These are phyloP conservation scores for Ganoderma boninense DNA, from an alignment of 1,284 basidiomycete genomes.

Conservation along the genomic window DNA sequence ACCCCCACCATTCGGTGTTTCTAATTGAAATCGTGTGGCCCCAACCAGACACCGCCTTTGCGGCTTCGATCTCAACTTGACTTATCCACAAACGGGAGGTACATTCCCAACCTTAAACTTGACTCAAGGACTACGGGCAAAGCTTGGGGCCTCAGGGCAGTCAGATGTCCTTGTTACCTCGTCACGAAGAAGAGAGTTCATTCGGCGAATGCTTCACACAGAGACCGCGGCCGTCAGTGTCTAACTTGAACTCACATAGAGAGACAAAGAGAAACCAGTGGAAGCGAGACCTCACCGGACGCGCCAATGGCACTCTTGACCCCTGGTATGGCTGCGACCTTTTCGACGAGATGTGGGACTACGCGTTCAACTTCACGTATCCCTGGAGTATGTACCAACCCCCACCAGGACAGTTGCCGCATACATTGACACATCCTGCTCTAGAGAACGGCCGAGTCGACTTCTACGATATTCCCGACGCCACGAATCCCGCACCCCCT, in stretches of 20 bases:
- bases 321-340: constrained; percentile 45
- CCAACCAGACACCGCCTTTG: constrained; percentile 40
- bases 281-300: constrained; percentile 37
- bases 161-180: neutral
- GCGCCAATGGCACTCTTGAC: constrained; percentile 41
- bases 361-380: constrained; percentile 50
- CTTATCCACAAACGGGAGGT: constrained; percentile 65
- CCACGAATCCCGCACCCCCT: constrained; percentile 50
- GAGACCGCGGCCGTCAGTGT: neutral
- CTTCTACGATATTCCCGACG: constrained; percentile 63
- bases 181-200: constrained; percentile 3
- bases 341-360: constrained; percentile 44
- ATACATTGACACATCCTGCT: neutral
- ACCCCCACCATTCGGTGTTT: neutral
- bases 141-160: neutral
- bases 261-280: constrained; percentile 9
- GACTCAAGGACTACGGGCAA: constrained; percentile 12
- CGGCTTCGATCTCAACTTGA: constrained; percentile 68
- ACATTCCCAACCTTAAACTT: constrained; percentile 51
- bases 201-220: constrained; percentile 9
- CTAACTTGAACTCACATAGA: constrained; percentile 2
- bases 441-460: constrained; percentile 33
- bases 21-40: neutral
- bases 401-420: neutral
- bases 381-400: constrained; percentile 66